These are phyloP conservation scores for Bocquillonia castaneifolia DNA, from an alignment of 441 rosid species.

Conservation along the genomic window DNA sequence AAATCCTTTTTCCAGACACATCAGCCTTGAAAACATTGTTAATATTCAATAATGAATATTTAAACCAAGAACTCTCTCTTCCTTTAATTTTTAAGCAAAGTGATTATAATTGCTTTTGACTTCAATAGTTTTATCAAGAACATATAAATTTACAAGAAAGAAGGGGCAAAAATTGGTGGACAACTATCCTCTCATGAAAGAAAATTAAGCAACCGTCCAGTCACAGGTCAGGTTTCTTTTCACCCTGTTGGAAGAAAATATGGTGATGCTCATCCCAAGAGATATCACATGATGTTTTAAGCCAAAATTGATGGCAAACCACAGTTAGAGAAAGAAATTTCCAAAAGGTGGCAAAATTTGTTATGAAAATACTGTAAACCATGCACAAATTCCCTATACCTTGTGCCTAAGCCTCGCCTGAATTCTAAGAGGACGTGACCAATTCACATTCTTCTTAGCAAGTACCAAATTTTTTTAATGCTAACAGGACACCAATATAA, in stretches of 20 bases:
- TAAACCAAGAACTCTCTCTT: background rate
- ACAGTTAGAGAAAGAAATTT: background rate
- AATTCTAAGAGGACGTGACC: background rate
- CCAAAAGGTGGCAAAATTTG: background rate
- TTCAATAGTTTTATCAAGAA: background rate
- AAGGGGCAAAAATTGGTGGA: background rate
- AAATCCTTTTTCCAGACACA: background rate
- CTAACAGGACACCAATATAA: background rate
- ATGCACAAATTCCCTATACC: background rate
- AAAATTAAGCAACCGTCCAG: background rate
- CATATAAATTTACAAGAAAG: background rate
- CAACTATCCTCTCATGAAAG: background rate
- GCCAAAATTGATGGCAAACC: background rate
- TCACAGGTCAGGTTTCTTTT: background rate
- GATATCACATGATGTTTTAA: background rate
- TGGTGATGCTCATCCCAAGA: conserved; percentile 3
- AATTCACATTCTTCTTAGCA: background rate
- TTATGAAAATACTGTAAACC: background rate
- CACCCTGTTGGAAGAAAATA: background rate
- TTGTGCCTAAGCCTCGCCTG: background rate
- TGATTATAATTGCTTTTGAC: background rate
- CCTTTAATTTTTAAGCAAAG: background rate
- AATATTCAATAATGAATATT: background rate
- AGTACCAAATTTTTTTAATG: background rate
- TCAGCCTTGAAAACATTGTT: background rate